Conservation (phyloP, 2,329 filamentous ascomycete genomes). For the Penicillium brasilianum region DNA sequence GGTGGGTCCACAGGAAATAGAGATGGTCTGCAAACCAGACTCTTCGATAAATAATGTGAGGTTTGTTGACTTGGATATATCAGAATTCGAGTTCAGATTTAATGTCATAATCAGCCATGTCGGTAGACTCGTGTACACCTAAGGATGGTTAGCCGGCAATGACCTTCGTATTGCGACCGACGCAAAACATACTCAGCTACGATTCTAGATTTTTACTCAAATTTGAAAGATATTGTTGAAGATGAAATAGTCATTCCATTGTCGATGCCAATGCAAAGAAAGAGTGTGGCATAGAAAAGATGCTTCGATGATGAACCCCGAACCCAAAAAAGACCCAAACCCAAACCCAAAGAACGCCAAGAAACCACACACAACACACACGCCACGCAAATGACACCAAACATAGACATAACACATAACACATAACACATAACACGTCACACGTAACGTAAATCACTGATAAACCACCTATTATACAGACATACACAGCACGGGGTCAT, state of each 20-base stretch:
- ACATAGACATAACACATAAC: constrained; percentile 30
- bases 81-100: background rate
- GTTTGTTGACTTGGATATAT: background rate
- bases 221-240: no score
- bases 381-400: constrained; percentile 24
- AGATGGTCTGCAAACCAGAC: background rate
- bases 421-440: constrained; percentile 32
- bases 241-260: background rate
- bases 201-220: no score
- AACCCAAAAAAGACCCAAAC: background rate
- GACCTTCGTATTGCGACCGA: no score
- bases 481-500: constrained; percentile 40
- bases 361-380: constrained; percentile 25
- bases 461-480: constrained; percentile 32
- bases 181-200: background rate
- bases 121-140: background rate
- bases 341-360: constrained; percentile 7
- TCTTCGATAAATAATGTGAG: no score
- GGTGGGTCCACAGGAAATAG: background rate
- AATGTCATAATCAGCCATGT: background rate
- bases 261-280: background rate
- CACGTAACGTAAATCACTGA: constrained; percentile 26
- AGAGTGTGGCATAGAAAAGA: constrained; percentile 2
- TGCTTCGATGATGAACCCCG: background rate
- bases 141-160: background rate